These are phyloP conservation scores for Candida silvicultrix DNA, from an alignment of 805 yeast species.

Conservation along the genomic window DNA sequence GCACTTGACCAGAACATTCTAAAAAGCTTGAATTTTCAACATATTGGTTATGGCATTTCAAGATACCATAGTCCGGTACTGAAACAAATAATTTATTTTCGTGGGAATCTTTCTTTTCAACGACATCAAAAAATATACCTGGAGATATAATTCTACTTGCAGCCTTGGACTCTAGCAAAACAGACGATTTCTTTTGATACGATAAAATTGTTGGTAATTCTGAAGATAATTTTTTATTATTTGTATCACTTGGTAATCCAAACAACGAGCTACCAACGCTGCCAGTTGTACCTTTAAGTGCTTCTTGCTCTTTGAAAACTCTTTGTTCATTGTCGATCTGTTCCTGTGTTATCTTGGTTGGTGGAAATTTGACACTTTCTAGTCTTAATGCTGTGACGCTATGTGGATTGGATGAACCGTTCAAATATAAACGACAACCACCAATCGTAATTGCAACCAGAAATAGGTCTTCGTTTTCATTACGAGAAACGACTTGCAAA, in stretches of 20 bases:
- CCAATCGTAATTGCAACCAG: constrained; percentile 73
- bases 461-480: constrained; percentile 64
- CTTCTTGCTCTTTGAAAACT: constrained; percentile 23
- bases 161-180: constrained; percentile 49
- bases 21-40: constrained; percentile 79
- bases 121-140: constrained; percentile 76
- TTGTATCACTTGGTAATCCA: background rate
- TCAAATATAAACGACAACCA: constrained; percentile 71
- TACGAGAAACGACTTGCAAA: constrained; percentile 51
- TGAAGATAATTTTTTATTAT: constrained; percentile 10
- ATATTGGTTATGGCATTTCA: constrained; percentile 65
- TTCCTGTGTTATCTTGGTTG: constrained; percentile 38
- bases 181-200: constrained; percentile 49
- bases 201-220: constrained; percentile 29
- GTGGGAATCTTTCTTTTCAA: constrained; percentile 22
- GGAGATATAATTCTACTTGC: constrained; percentile 68
- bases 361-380: constrained; percentile 59
- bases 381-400: constrained; percentile 34
- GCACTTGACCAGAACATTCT: constrained; percentile 54
- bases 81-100: constrained; percentile 59
- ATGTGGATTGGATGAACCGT: constrained; percentile 31
- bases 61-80: constrained; percentile 79
- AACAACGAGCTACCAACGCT: background rate
- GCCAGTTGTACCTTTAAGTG: constrained; percentile 18
- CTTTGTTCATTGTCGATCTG: constrained; percentile 17